Percentiles rank a stretch among this genome's conserved stretches.
Conservation (phyloP, 306 rosid species). For the Quercus suber region DNA sequence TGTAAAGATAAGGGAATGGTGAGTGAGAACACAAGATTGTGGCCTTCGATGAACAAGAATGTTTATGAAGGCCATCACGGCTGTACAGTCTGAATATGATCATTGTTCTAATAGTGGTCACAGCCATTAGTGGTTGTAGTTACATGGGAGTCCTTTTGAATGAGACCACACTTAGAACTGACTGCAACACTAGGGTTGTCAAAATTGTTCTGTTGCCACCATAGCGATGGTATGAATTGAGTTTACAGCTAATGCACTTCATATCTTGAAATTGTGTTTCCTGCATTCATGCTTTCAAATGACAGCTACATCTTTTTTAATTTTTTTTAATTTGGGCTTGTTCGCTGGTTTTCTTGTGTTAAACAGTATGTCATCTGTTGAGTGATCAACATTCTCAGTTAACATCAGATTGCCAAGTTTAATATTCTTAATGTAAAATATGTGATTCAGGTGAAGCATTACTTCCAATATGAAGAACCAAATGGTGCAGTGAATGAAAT, state of each 20-base stretch:
- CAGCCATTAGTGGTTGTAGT: too few species aligned
- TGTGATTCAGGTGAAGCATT: conserved; percentile 68
- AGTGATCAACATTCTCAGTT: not conserved
- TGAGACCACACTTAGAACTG: too few species aligned
- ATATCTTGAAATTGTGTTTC: not conserved
- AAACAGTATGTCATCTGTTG: not conserved
- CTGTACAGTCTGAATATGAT: too few species aligned
- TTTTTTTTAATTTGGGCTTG: not conserved
- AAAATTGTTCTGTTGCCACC: too few species aligned
- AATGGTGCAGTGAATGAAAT: conserved; percentile 70
- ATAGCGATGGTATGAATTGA: not conserved
- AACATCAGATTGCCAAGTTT: not conserved
- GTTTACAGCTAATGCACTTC: not conserved
- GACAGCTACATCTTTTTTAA: too few species aligned
- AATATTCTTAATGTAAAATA: not conserved
- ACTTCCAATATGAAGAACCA: conserved; percentile 56
- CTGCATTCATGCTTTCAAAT: not conserved
- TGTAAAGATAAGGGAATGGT: too few species aligned
- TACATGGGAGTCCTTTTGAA: too few species aligned
- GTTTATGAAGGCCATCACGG: too few species aligned
- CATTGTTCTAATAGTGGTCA: too few species aligned
- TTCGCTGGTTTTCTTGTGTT: not conserved
- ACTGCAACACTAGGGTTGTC: too few species aligned
- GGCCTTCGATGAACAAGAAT: too few species aligned
- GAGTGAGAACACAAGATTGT: too few species aligned